These are phyloP conservation scores for Setaria italica DNA, from an alignment of 202 grass and related monocot genomes.

Conservation along the genomic window DNA sequence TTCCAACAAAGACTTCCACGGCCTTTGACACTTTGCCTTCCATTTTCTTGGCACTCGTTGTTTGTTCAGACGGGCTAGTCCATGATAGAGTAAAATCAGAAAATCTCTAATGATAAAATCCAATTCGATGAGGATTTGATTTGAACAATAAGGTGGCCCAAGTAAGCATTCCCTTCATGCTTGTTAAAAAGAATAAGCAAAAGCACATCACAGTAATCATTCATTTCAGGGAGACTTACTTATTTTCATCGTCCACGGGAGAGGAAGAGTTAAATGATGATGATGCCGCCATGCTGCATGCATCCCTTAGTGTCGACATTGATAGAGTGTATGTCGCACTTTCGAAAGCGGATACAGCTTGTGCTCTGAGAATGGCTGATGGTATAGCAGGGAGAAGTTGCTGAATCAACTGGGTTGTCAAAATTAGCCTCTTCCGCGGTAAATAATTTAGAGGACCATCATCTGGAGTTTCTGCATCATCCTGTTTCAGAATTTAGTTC, in stretches of 20 bases:
- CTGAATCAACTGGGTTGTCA: conserved; percentile 87
- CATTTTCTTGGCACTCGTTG: conserved; percentile 57
- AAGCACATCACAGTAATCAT: conserved; percentile 24
- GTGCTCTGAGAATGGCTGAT: conserved; percentile 73
- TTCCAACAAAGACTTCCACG: conserved; percentile 81
- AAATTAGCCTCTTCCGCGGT: conserved; percentile 69
- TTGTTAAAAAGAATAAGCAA: conserved; percentile 34
- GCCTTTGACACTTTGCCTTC: conserved; percentile 68
- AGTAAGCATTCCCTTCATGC: conserved; percentile 23
- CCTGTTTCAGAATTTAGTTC: conserved; percentile 50
- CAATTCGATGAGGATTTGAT: background rate
- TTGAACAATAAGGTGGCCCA: conserved; percentile 14
- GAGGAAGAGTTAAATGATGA: conserved; percentile 51
- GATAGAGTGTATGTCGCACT: conserved; percentile 72
- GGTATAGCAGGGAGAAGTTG: conserved; percentile 90
- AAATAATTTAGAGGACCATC: conserved; percentile 59
- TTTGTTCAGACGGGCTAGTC: conserved; percentile 61
- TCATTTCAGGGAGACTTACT: conserved; percentile 58
- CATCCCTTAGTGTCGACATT: conserved; percentile 75
- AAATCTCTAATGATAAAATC: background rate
- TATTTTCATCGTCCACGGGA: conserved; percentile 62
- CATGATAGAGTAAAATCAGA: conserved; percentile 50
- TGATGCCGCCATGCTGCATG: conserved; percentile 76
- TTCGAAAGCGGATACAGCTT: conserved; percentile 83
- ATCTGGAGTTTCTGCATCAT: conserved; percentile 80